Base-by-base conservation (phyloP, 176 grass and related monocot species). In the Chloris gayana region DNA sequence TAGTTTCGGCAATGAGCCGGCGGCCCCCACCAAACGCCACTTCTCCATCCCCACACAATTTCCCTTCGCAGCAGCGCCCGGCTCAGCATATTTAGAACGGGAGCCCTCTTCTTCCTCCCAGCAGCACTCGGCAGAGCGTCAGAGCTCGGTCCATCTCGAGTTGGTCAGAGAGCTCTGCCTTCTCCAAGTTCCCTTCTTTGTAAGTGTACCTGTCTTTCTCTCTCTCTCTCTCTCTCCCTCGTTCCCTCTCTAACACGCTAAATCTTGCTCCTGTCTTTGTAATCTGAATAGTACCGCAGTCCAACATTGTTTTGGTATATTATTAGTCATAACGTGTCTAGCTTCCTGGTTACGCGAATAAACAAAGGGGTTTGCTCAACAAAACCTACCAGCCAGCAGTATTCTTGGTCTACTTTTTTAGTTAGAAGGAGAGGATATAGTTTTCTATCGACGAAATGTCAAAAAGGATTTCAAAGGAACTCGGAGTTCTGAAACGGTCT, bases 41-140 rank as follows among this genome's bases (percentile, higher is more conserved):
- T 66, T 65, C 67, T 42, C 50, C 85, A 29, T 64, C 14, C 56
- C 34, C 41, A 25, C 42, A 49, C 54, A 67, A 0, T 39, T 60
- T 37, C 12, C 41, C 34, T 80, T 62, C 32, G 41, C 81, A 69
- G 26, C 41, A 19, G 49, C 63, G 0, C 53, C 31, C 3, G 11
- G 29, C 31, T 64, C 77, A 56, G 71, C 82, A 47, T 89, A 85
- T 81, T 71, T 46, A 85, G 72, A 6, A 46, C 47, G 45, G 38
- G 76, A 29, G 65, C 44, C 37, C 47, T 50, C 47, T 50, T 50
- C 47, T 18, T 50, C 47, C 14, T 50, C 14, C 47, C 53, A n/a
- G 44, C 45, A 25, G 34, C 68, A 44, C 44, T 71, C 57, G 44
- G 49, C 77, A 58, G 65, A 15, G 72, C 29, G 45, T 41, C 41